These are phyloP conservation scores for Geotrichum aggregatum DNA, from an alignment of 1,139 yeast genomes.

Conservation along the genomic window DNA sequence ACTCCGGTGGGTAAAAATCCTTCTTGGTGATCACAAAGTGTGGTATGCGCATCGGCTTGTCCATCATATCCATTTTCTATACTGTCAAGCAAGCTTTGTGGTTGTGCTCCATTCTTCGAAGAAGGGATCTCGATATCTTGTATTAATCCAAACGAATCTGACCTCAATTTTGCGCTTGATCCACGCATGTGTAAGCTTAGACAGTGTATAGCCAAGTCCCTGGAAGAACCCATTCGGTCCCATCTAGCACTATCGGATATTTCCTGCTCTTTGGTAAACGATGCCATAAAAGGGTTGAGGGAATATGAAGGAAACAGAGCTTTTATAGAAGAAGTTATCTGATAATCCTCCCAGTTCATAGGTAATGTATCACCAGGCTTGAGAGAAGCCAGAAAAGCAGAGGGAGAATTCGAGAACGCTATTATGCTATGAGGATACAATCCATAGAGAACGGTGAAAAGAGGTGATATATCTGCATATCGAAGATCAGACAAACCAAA, in stretches of 20 bases:
- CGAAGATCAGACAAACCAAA: conserved; percentile 27
- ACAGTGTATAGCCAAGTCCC: conserved; percentile 16
- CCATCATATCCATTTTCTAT: not conserved
- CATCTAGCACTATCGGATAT: not conserved
- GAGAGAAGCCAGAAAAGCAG: conserved; percentile 13
- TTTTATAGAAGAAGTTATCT: conserved; percentile 8
- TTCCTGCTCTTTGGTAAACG: conserved; percentile 17
- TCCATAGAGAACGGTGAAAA: conserved; percentile 54
- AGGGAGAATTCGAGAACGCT: conserved; percentile 46
- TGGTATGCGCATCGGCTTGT: too few relatives aligned
- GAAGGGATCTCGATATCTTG: not conserved
- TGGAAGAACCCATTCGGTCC: conserved; percentile 11
- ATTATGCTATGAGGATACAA: conserved; percentile 54
- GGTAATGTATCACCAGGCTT: conserved; percentile 11
- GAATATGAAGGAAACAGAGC: conserved; percentile 10
- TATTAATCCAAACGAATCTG: not conserved
- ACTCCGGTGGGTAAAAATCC: not conserved
- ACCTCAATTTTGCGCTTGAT: not conserved
- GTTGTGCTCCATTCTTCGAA: not conserved
- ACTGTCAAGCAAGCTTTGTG: not conserved
- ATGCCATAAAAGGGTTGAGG: conserved; percentile 16
- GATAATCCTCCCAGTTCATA: conserved; percentile 11
- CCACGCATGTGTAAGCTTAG: conserved; percentile 2
- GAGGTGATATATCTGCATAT: conserved; percentile 32
- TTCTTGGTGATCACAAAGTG: not conserved